Conservation (phyloP, 1,284 basidiomycete species). For the Cutaneotrichosporon arboriforme region DNA sequence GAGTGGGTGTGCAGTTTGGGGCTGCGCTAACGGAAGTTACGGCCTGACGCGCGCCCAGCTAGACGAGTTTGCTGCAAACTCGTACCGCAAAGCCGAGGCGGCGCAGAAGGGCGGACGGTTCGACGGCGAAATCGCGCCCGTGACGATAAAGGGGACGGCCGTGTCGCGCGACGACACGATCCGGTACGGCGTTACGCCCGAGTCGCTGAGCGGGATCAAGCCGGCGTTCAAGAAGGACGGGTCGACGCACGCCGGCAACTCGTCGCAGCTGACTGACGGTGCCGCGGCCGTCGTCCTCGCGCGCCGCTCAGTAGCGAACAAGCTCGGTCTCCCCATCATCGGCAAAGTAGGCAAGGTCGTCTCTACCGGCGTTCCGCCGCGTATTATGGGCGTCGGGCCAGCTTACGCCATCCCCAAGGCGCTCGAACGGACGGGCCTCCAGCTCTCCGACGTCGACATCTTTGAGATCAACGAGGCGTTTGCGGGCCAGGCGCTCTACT, state of each 20-base stretch:
- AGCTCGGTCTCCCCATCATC: conserved; percentile 75
- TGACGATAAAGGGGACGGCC: conserved; percentile 56
- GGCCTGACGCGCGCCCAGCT: conserved; percentile 63
- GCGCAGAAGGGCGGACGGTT: conserved; percentile 83
- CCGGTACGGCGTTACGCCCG: conserved; percentile 75
- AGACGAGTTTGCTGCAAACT: conserved; percentile 78
- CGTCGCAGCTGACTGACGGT: conserved; percentile 87
- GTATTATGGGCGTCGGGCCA: conserved; percentile 84
- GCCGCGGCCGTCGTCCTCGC: conserved; percentile 88
- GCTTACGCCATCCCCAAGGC: conserved; percentile 73
- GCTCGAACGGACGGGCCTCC: conserved; percentile 63
- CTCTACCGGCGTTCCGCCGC: conserved; percentile 71
- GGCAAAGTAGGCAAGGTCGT: conserved; percentile 78
- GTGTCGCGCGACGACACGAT: conserved; percentile 82
- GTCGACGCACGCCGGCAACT: conserved; percentile 52
- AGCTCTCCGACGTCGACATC: conserved; percentile 71
- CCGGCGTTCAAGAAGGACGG: conserved; percentile 80
- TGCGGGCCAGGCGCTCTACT: conserved; percentile 75
- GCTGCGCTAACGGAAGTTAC: neutral
- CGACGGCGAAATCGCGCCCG: conserved; percentile 76
- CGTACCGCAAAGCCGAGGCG: conserved; percentile 70
- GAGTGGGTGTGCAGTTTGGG: conserved; percentile 10
- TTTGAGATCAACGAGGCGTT: conserved; percentile 84
- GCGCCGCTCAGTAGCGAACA: conserved; percentile 73
- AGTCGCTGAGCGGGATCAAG: conserved; percentile 76